Evolutionary conservation across 371 early-diverging fungal species (phyloP).

Genomic region (Mucor saturninus): DNA sequence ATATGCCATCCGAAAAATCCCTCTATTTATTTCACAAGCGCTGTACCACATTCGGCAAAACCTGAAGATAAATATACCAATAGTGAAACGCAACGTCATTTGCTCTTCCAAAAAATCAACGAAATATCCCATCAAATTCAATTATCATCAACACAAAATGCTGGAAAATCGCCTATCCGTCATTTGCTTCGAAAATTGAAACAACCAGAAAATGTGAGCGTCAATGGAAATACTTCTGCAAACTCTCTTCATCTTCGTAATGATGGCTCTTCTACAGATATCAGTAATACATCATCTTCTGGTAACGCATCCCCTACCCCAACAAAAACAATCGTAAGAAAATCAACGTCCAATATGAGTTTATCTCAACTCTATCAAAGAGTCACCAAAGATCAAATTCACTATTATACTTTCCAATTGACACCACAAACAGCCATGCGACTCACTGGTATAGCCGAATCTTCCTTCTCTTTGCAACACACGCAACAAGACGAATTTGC

Average conservation of each 20-base stretch:
- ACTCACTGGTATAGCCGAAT: slow-evolving; percentile 25
- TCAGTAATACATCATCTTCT: neutral
- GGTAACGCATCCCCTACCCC: neutral
- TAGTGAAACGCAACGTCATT: slow-evolving; percentile 39
- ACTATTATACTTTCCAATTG: slow-evolving; percentile 45
- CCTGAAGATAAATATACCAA: slow-evolving; percentile 37
- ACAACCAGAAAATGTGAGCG: slow-evolving; percentile 16
- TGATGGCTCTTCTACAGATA: neutral
- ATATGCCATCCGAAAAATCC: slow-evolving; percentile 50
- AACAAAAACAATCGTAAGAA: slow-evolving; percentile 19
- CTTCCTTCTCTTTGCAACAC: slow-evolving; percentile 21
- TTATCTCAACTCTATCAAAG: slow-evolving; percentile 43
- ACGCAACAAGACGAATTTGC: slow-evolving; percentile 40
- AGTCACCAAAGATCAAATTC: slow-evolving; percentile 44
- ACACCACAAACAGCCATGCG: slow-evolving; percentile 24
- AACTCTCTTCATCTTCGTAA: neutral
- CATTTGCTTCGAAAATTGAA: slow-evolving; percentile 43
- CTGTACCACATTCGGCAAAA: slow-evolving; percentile 34
- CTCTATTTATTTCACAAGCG: slow-evolving; percentile 49
- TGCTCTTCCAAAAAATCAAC: slow-evolving; percentile 41
- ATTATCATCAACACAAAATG: slow-evolving; percentile 30
- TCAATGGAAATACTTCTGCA: neutral
- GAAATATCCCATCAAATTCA: slow-evolving; percentile 37
- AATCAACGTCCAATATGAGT: slow-evolving; percentile 40
- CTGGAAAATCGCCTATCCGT: slow-evolving; percentile 35